Conservation (phyloP, 441 rosid species). For the Sinapis alba region DNA sequence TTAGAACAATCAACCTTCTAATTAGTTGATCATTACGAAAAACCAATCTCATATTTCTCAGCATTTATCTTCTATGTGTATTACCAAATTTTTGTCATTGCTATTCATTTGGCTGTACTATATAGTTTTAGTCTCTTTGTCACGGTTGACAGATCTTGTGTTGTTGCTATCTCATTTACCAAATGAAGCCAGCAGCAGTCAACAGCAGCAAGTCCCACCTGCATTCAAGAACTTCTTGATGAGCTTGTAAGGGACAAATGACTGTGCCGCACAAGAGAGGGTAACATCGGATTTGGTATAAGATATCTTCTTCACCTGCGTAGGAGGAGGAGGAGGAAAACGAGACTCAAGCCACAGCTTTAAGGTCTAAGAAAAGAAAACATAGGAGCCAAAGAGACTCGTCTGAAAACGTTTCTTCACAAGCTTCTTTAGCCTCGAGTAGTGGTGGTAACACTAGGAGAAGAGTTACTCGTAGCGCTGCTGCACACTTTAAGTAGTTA, state of each 20-base stretch:
- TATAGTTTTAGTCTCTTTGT: not conserved
- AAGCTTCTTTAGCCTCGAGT: slow-evolving; percentile 38
- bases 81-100: too few species aligned
- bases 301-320: too few species aligned
- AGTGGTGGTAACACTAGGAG: slow-evolving; percentile 33
- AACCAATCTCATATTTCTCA: not conserved
- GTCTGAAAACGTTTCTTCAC: slow-evolving; percentile 45
- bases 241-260: too few species aligned
- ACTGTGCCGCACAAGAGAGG: too few species aligned
- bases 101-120: not conserved
- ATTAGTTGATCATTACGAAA: not conserved
- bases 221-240: not conserved
- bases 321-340: slow-evolving; percentile 17
- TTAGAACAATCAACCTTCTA: too few species aligned
- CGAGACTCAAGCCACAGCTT: slow-evolving; percentile 43
- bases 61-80: too few species aligned
- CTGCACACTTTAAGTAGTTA: too few species aligned
- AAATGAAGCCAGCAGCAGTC: not conserved
- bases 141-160: not conserved
- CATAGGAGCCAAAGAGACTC: slow-evolving; percentile 35
- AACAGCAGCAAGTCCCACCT: not conserved
- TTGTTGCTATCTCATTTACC: not conserved
- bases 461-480: too few species aligned
- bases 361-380: slow-evolving; percentile 48
- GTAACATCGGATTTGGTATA: too few species aligned